Conservation (phyloP, 2,329 filamentous ascomycete species). For the Mycosphaerella arachidis region DNA sequence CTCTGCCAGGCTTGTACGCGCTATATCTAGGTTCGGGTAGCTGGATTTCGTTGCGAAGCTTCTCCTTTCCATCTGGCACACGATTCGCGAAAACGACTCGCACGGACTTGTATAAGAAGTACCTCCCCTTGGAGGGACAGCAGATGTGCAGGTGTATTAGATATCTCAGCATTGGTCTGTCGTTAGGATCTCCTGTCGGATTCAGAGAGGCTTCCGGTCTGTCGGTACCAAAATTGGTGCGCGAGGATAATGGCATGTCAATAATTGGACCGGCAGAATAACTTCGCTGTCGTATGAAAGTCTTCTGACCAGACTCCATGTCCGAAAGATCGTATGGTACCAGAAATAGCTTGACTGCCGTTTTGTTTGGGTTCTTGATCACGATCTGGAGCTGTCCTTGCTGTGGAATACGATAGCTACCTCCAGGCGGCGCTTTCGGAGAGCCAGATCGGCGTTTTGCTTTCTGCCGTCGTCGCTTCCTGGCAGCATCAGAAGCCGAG, state of each 20-base stretch:
- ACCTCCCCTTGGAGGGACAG: slow-evolving; percentile 74
- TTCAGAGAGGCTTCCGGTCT: slow-evolving; percentile 50
- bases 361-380: slow-evolving; percentile 98
- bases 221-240: slow-evolving; percentile 49
- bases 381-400: slow-evolving; percentile 94
- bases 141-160: slow-evolving; percentile 92
- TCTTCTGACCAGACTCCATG: slow-evolving; percentile 93
- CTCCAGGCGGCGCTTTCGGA: slow-evolving; percentile 70
- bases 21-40: slow-evolving; percentile 83
- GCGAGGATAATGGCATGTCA: slow-evolving; percentile 56
- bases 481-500: slow-evolving; percentile 24
- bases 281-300: slow-evolving; percentile 88
- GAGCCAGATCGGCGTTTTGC: slow-evolving; percentile 53
- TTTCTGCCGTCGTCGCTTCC: slow-evolving; percentile 41
- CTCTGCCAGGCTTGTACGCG: slow-evolving; percentile 66
- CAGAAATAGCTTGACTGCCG: slow-evolving; percentile 91
- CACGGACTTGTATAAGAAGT: slow-evolving; percentile 86
- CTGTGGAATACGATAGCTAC: slow-evolving; percentile 89
- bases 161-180: slow-evolving; percentile 76
- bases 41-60: slow-evolving; percentile 82
- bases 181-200: slow-evolving; percentile 48
- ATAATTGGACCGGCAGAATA: slow-evolving; percentile 85
- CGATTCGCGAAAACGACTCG: slow-evolving; percentile 95
- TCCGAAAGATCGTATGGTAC: slow-evolving; percentile 87
- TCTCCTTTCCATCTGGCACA: slow-evolving; percentile 92